These are phyloP conservation scores for Entomortierella lignicola DNA, from an alignment of 192 early-diverging fungal genomes.

Conservation along the genomic window DNA sequence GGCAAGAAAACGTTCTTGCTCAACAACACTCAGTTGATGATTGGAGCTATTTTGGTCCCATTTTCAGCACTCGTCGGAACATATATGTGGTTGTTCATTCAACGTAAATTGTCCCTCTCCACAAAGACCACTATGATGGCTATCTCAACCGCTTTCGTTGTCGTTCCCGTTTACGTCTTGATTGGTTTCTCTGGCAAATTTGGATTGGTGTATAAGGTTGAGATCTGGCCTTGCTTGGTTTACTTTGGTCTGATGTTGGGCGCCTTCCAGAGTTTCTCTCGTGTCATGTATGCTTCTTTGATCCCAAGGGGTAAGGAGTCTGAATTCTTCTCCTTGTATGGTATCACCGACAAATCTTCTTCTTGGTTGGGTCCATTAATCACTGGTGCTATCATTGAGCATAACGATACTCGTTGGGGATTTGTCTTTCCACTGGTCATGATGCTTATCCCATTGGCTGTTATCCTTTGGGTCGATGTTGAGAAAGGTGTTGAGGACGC, in stretches of 20 bases:
- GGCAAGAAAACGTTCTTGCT: slow-evolving; percentile 66
- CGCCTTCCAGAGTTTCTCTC: slow-evolving; percentile 65
- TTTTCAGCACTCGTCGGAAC: slow-evolving; percentile 65
- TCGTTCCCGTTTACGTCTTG: slow-evolving; percentile 73
- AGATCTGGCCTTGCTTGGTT: slow-evolving; percentile 66
- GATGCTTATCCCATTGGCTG: slow-evolving; percentile 62
- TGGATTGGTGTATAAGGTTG: slow-evolving; percentile 63
- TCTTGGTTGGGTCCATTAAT: slow-evolving; percentile 81
- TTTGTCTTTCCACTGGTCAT: slow-evolving; percentile 66
- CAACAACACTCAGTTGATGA: slow-evolving; percentile 59
- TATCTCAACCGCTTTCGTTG: slow-evolving; percentile 55
- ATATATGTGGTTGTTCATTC: slow-evolving; percentile 66
- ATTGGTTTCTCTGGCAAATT: slow-evolving; percentile 68
- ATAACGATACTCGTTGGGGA: slow-evolving; percentile 65
- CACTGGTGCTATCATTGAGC: slow-evolving; percentile 70
- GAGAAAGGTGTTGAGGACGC: slow-evolving; percentile 68
- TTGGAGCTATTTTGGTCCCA: slow-evolving; percentile 68
- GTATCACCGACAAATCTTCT: slow-evolving; percentile 77
- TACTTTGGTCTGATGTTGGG: slow-evolving; percentile 75
- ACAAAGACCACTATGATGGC: slow-evolving; percentile 67
- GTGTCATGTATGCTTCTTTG: slow-evolving; percentile 72
- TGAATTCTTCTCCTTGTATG: slow-evolving; percentile 79
- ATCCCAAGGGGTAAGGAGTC: slow-evolving; percentile 73
- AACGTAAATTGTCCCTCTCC: slow-evolving; percentile 58
- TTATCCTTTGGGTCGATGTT: slow-evolving; percentile 68